These are phyloP conservation scores for Dissophora globulifera DNA, from an alignment of 192 early-diverging fungal genomes.

Conservation along the genomic window DNA sequence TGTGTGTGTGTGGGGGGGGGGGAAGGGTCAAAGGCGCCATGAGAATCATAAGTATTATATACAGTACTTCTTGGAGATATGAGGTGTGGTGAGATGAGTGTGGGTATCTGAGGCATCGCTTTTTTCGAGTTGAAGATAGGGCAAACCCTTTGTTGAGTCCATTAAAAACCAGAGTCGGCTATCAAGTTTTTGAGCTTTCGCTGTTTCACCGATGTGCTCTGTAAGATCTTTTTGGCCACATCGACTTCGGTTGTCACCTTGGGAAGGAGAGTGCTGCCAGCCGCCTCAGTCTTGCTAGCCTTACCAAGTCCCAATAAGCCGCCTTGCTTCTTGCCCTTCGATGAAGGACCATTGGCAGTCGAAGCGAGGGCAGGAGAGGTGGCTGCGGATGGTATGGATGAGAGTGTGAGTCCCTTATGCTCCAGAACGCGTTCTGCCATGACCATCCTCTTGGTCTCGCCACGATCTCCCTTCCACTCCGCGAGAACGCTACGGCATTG, in stretches of 20 bases:
- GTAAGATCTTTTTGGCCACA: constrained; percentile 34
- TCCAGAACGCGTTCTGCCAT: constrained; percentile 51
- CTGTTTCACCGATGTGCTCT: constrained; percentile 36
- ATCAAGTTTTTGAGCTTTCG: constrained; percentile 47
- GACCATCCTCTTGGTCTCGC: constrained; percentile 44
- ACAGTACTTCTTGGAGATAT: too few relatives aligned
- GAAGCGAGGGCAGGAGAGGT: constrained; percentile 15
- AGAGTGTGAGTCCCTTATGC: constrained; percentile 27
- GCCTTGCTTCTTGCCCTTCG: constrained; percentile 27
- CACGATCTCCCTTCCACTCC: constrained; percentile 48
- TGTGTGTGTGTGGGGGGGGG: too few relatives aligned
- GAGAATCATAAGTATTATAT: too few relatives aligned
- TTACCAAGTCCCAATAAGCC: constrained; percentile 27
- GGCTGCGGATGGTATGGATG: not conserved
- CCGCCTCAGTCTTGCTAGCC: constrained; percentile 12
- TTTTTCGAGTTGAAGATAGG: not conserved
- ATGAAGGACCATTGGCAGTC: not conserved
- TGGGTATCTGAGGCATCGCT: too few relatives aligned
- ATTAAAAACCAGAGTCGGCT: constrained; percentile 39
- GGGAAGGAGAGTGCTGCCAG: not conserved
- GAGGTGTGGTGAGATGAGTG: too few relatives aligned
- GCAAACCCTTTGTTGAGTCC: not conserved
- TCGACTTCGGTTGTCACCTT: constrained; percentile 34
- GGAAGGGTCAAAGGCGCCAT: too few relatives aligned
- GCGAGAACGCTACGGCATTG: constrained; percentile 16